A percentile compares a stretch with the other conserved stretches of the same genome.
Evolutionary conservation across 1,284 basidiomycete genomes (phyloP).

Genomic region (Acaromyces ingoldii): DNA sequence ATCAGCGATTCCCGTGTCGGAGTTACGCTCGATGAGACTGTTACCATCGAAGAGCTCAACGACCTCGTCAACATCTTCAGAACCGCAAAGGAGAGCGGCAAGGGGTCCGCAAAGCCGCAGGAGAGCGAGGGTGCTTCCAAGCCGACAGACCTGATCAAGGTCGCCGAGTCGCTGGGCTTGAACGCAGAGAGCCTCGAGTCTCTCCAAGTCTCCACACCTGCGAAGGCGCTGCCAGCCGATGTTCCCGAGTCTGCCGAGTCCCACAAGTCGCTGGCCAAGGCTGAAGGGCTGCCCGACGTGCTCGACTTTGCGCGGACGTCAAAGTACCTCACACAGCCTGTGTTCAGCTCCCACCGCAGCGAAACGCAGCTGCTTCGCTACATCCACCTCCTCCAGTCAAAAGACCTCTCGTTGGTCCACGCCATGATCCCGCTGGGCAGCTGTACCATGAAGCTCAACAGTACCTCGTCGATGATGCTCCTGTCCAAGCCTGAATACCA

Average conservation of each 20-base stretch:
- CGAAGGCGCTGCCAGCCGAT: constrained; percentile 5
- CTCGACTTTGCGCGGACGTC: constrained; percentile 65
- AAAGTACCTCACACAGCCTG: constrained; percentile 73
- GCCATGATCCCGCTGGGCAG: constrained; percentile 94
- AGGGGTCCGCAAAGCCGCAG: constrained; percentile 51
- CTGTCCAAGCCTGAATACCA: constrained; percentile 90
- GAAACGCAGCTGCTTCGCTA: constrained; percentile 93
- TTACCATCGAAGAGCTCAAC: constrained; percentile 61
- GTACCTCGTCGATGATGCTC: constrained; percentile 81
- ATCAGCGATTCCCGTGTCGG: constrained; percentile 76
- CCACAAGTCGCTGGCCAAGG: constrained; percentile 8
- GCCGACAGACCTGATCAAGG: constrained; percentile 27
- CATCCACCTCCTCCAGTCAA: constrained; percentile 85
- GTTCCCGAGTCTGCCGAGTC: constrained; percentile 13
- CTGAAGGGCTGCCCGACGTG: constrained; percentile 27
- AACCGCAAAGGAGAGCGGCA: constrained; percentile 23
- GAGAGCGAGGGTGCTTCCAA: constrained; percentile 34
- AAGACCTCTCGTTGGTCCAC: constrained; percentile 90
- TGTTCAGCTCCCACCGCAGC: constrained; percentile 85
- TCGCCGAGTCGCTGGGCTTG: constrained; percentile 29
- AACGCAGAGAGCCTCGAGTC: constrained; percentile 27
- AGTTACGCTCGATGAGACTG: constrained; percentile 87
- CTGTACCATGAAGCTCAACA: constrained; percentile 55
- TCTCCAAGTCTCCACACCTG: constrained; percentile 24
- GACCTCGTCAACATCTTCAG: constrained; percentile 74